Conservation (phyloP, 2,329 filamentous ascomycete genomes). For the Rachicladosporium sp. region DNA sequence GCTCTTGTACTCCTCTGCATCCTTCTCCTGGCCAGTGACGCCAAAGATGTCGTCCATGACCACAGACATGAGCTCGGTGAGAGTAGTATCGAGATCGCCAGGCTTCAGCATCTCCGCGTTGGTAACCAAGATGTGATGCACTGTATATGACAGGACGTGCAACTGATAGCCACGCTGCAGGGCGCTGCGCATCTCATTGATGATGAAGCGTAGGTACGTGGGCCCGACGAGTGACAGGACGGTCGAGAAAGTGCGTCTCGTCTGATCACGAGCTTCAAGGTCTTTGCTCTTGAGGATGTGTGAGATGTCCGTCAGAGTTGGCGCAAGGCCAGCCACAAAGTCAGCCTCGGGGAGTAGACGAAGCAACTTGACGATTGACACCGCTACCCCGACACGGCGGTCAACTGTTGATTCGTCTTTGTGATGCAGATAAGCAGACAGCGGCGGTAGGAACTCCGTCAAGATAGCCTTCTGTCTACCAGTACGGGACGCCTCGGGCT, state of each 20-base stretch:
- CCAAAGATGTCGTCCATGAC: slow-evolving; percentile 98
- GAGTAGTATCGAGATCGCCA: slow-evolving; percentile 81
- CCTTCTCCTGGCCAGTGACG: slow-evolving; percentile 83
- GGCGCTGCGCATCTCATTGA: slow-evolving; percentile 77
- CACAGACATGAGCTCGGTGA: slow-evolving; percentile 63
- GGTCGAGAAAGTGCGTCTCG: slow-evolving; percentile 73
- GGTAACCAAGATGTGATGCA: slow-evolving; percentile 78
- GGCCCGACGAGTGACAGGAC: slow-evolving; percentile 73
- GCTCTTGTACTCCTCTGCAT: slow-evolving; percentile 86
- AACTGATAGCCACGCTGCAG: slow-evolving; percentile 80
- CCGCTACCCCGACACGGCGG: slow-evolving; percentile 76
- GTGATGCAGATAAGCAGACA: slow-evolving; percentile 78
- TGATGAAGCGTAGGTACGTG: slow-evolving; percentile 76
- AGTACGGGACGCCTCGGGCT: slow-evolving; percentile 3
- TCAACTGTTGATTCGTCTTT: slow-evolving; percentile 94
- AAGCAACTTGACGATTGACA: slow-evolving; percentile 79
- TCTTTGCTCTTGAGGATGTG: slow-evolving; percentile 84
- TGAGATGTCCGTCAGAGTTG: slow-evolving; percentile 80
- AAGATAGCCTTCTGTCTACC: slow-evolving; percentile 36
- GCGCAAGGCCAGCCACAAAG: slow-evolving; percentile 62
- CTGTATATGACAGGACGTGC: slow-evolving; percentile 86
- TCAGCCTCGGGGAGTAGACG: slow-evolving; percentile 63
- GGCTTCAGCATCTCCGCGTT: slow-evolving; percentile 60
- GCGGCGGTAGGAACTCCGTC: slow-evolving; percentile 61
- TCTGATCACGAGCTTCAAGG: slow-evolving; percentile 80